Percentiles rank a stretch among this genome's conserved stretches.
Evolutionary conservation across 176 grass and related monocot species (phyloP).

Genomic region (Secale cereale): DNA sequence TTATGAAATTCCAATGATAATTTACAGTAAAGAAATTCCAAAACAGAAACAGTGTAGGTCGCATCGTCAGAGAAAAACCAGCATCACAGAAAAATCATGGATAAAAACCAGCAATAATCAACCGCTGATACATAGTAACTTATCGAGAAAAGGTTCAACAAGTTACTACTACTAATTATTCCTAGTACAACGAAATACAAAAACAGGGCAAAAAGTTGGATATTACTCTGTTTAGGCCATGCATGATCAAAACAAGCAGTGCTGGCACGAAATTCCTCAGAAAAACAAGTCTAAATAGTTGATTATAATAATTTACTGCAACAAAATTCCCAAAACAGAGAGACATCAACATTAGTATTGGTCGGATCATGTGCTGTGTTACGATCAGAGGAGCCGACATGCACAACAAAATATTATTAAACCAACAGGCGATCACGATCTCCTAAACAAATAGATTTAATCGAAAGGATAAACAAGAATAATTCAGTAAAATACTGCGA

Average conservation of each 20-base stretch:
- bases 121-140: no score
- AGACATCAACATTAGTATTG: no score
- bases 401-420: not conserved
- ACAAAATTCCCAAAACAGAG: no score
- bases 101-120: not conserved
- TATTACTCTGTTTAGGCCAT: not conserved
- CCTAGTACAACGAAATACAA: no score
- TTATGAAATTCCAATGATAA: not conserved
- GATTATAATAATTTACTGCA: no score
- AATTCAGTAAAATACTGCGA: not conserved
- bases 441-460: not conserved
- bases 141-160: no score
- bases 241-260: no score
- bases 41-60: not conserved
- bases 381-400: not conserved
- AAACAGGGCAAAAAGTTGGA: no score
- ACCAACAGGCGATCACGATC: not conserved
- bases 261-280: no score
- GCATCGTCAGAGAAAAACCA: not conserved
- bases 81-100: no score
- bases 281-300: no score
- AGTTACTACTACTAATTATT: no score
- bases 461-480: not conserved
- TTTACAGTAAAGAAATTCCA: not conserved
- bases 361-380: not conserved